Conservation (phyloP, 208 protist genomes). For the Leishmania arabica region DNA sequence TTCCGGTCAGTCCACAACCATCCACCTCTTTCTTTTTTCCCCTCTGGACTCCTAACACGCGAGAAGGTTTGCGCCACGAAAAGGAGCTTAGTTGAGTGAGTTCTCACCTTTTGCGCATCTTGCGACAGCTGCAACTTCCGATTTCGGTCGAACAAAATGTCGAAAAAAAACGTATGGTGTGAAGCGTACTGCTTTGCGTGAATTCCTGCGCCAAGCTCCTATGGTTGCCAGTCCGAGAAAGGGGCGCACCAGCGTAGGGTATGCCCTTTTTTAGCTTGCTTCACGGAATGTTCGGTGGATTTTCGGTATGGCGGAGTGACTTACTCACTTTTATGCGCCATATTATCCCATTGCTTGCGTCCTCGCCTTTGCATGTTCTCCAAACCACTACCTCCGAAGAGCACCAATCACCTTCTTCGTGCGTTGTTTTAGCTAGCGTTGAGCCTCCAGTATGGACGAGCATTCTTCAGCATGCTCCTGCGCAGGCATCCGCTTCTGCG, state of each 20-base stretch:
- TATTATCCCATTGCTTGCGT: neutral
- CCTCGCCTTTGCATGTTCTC: neutral
- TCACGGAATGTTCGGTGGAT: no score
- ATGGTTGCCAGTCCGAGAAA: neutral
- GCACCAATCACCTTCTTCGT: neutral
- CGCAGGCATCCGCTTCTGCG: constrained; percentile 78
- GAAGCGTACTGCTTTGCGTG: no score
- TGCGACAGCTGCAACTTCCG: neutral
- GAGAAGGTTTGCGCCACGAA: neutral
- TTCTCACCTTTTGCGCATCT: neutral
- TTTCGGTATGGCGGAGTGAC: neutral
- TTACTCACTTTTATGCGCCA: neutral
- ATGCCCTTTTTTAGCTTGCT: neutral
- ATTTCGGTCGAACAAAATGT: neutral
- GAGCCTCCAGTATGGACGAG: neutral
- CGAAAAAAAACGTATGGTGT: neutral
- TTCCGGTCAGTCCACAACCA: neutral
- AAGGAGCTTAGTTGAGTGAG: neutral
- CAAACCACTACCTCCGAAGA: neutral
- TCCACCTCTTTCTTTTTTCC: constrained; percentile 3
- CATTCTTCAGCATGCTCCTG: constrained; percentile 46
- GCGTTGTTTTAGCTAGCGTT: neutral
- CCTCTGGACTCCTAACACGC: neutral
- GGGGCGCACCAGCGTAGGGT: neutral
- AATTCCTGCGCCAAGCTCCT: neutral